Conservation (phyloP, 768 basidiomycete genomes). For the Mycena leptocephala region DNA sequence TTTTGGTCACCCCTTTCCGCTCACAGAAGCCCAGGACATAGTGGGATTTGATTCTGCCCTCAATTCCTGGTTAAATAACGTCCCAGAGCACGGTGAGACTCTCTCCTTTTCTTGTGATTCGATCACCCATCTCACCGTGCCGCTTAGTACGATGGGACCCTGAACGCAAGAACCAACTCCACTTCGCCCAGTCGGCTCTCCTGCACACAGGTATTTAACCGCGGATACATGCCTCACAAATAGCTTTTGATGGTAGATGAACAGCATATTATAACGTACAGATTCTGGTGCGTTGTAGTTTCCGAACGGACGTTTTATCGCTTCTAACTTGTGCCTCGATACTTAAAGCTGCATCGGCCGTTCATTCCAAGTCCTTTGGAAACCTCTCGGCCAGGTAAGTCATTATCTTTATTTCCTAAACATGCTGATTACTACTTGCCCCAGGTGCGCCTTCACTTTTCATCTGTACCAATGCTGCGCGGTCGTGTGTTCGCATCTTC, state of each 20-base stretch:
- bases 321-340: not conserved
- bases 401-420: not conserved
- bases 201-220: slow-evolving; percentile 30
- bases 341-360: slow-evolving; percentile 65
- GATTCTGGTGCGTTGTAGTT: slow-evolving; percentile 60
- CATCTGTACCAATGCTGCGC: slow-evolving; percentile 82
- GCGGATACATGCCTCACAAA: not conserved
- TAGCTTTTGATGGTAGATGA: not conserved
- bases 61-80: slow-evolving; percentile 73
- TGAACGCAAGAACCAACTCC: slow-evolving; percentile 29
- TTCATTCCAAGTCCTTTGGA: slow-evolving; percentile 73
- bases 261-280: slow-evolving; percentile 50
- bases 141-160: slow-evolving; percentile 53
- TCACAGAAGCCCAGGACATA: slow-evolving; percentile 69
- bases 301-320: not conserved
- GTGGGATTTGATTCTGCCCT: slow-evolving; percentile 75
- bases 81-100: slow-evolving; percentile 63
- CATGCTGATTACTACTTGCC: not conserved
- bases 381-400: slow-evolving; percentile 36
- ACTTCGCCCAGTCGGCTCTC: slow-evolving; percentile 41
- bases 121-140: slow-evolving; percentile 31
- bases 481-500: slow-evolving; percentile 73
- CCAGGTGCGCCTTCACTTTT: slow-evolving; percentile 64
- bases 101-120: not conserved
- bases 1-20: slow-evolving; percentile 35